Base-by-base conservation (phyloP, 2,329 filamentous ascomycete species). In the Camptophora hylomeconis region DNA sequence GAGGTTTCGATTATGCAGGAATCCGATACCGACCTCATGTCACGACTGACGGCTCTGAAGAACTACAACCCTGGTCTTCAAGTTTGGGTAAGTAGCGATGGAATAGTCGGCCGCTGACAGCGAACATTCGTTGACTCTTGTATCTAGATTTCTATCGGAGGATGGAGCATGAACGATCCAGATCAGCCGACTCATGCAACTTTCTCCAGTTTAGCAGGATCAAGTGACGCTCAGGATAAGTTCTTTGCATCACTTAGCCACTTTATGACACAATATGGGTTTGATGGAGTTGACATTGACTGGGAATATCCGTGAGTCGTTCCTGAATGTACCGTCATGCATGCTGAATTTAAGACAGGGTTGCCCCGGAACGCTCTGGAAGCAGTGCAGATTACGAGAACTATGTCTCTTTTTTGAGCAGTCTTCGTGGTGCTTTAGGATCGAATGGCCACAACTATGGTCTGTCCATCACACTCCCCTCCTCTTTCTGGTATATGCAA, bases 11-110 rank as follows among this genome's bases (percentile, higher is more conserved):
- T 54, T 1, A 50, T 50, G 39, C 40, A 45, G n/a, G 12, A 28
- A 3, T 28, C 32, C 0, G 42, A 38, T 2, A 32, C 19, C 0
- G 12, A 30, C 1, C 28, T 55, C 2, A 48, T 47, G 15, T 18
- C 17, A 4, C 27, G 43, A 2, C 45, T 56, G 19, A 50, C 47
- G 0, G 29, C 24, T 1, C 39, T 60, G 2, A 60, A 63, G 33
- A 26, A 40, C 0, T 36, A 23, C 2, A 38, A 48, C 1, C 28
- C 42, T 3, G 36, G 27, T 18, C 33, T 58, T 7, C 20, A 54
- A 31, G 46, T 47, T 3, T 56, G 44, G 39, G 49, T 61, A 8
- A 8, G 19, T 20, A n/a, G n/a, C n/a, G n/a, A n/a, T n/a, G n/a
- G n/a, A n/a, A n/a, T n/a, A n/a, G n/a, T n/a, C n/a, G n/a, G n/a